phyloP scores from a whole-genome alignment of 129 eudicot genomes.

The Centaurea solstitialis region DNA sequence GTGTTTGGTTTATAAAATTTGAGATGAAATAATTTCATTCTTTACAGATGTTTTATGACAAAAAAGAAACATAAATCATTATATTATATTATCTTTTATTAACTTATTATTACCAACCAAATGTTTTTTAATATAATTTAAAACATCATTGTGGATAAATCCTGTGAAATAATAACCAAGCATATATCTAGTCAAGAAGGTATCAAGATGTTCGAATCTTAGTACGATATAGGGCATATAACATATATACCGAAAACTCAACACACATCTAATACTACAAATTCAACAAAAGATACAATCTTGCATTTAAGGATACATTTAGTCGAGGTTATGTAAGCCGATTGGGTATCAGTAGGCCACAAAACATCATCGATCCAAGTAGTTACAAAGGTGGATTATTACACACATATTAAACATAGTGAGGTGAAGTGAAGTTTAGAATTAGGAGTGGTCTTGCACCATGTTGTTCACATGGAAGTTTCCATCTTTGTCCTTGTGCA shows the following conservation, averaged over 20 bases:
- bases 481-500: constrained; percentile 72
- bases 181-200: too few relatives aligned
- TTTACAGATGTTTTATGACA: too few relatives aligned
- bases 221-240: too few relatives aligned
- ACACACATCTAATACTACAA: not conserved
- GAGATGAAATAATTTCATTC: too few relatives aligned
- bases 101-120: too few relatives aligned
- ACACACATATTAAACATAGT: constrained; percentile 20
- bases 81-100: too few relatives aligned
- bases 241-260: not conserved
- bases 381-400: constrained; percentile 22
- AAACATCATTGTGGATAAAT: too few relatives aligned
- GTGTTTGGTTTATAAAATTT: too few relatives aligned
- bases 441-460: constrained; percentile 48
- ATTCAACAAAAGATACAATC: not conserved
- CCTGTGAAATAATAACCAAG: too few relatives aligned
- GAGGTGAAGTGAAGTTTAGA: not conserved
- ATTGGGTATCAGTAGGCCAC: constrained; percentile 6
- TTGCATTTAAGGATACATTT: not conserved
- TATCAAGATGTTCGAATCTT: too few relatives aligned
- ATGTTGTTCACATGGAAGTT: constrained; percentile 58
- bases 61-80: too few relatives aligned
- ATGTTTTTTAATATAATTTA: too few relatives aligned
- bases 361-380: not conserved
- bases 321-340: not conserved